Base-by-base conservation (phyloP, 345 rosid species). In the Viola odorata region DNA sequence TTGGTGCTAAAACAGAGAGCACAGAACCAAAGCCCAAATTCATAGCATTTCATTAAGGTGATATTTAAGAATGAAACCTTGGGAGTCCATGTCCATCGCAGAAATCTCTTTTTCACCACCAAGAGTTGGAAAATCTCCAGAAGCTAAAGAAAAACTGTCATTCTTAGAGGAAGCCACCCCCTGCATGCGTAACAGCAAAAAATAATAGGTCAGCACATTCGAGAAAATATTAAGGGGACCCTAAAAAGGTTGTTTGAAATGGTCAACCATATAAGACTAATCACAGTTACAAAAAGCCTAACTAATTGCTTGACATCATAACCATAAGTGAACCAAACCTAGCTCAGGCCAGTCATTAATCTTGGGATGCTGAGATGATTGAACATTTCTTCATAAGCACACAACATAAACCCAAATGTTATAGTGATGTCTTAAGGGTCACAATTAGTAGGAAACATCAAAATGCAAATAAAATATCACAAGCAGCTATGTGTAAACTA, bases 121-220 rank as follows among this genome's bases (percentile, higher is more conserved):
- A 69, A 95, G 98, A 7, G 86, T 79, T 37, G 99, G 99, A 72
- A 95, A 95, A 79, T 95, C 99, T 67, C 96, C 94, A 57, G 98
- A 77, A 53, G 85, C 73, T 74, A 88, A 79, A 67, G 98, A 84
- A 81, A 95, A 95, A 55, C 81, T 88, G 59, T 84, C 95, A 58
- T 75, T 82, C 81, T 87, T 86, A 50, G 78, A 69, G 47, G 85
- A 81, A 69, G 74, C 16, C 38, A 69, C 62, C 69, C 92, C 95
- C 99, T 95, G 86, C 75, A 75, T n/a, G 53, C n/a, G 61, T 40
- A 54, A 65, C 47, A 55, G 54, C 17, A 37, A 70, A 48, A 15
- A 57, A 55, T 57, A 64, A 62, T 64, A 53, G 8, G 41, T 47
- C 12, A 17, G 32, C 32, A 23, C 32, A 23, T 23, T 23, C 32